Evolutionary conservation across 164 flowering plant species (phyloP), one percentile per base, ranked within the genome.

Genomic region (Buxus sempervirens): DNA sequence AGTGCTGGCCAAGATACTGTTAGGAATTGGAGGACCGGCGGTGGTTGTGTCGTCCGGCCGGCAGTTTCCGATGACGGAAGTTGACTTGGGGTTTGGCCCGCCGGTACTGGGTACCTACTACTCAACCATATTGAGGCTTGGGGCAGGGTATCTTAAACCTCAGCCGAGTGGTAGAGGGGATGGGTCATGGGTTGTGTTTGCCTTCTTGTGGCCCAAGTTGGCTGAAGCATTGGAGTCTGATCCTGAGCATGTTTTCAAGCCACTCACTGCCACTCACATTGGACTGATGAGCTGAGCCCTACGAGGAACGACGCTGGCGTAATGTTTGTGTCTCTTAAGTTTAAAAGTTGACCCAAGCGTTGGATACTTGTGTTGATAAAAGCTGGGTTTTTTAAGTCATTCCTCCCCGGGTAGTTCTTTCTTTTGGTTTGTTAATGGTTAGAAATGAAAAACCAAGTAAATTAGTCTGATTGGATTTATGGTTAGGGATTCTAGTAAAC

Each of bases 171-270:
- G 56, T 2, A 19, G 25, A 28, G 63, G 70, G 16, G 70, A 67
- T 26, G 63, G 65, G 28, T 62, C 58, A 6, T 53, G 67, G 62
- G 62, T 67, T 58, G 70, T 67, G 62, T 67, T 67, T 45, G 51
- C 51, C 2, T 4, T 10, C 1, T 10, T 45, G 12, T 45, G 51
- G 51, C 51, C 51, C 51, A 45, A 45, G 51, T 15, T 45, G 51
- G 18, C 1, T 45, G 51, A 10, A 9, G 61, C 61, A 4, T 23
- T 66, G 60, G 69, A 66, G 62, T 66, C 67, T 0, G 69, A 57
- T 23, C 53, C 69, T 0, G 38, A 66, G 9, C 61, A 42, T 14
- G 36, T 66, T 36, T 56, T 66, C 54, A 36, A 13, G 62, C 69
- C 69, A 9, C n/a, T 66, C 20, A 32, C 53, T 16, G 58, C 59